These are phyloP conservation scores for Pistacia atlantica DNA, from an alignment of 345 rosid species.

Conservation along the genomic window DNA sequence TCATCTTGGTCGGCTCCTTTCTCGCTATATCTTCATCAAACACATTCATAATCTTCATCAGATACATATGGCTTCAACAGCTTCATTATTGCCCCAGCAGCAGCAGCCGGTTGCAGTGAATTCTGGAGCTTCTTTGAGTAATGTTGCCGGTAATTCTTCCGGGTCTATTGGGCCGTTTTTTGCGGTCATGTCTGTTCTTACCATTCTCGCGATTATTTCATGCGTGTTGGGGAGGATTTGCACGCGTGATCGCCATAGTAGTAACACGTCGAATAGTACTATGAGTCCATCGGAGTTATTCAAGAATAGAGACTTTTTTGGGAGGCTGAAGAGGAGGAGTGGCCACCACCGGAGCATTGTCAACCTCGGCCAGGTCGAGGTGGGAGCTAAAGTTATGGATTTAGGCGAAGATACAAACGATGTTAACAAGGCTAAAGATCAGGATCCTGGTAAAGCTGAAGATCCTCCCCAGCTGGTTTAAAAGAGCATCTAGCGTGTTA, in stretches of 20 bases:
- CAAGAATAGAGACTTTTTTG: slow-evolving; percentile 36
- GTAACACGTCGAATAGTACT: not conserved
- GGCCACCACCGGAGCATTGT: slow-evolving; percentile 28
- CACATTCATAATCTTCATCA: not conserved
- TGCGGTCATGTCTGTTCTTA: slow-evolving; percentile 56
- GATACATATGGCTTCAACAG: slow-evolving; percentile 26
- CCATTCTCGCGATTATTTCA: slow-evolving; percentile 53
- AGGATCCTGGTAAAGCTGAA: not conserved
- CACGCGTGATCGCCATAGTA: slow-evolving; percentile 17
- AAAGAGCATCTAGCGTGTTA: too few species aligned
- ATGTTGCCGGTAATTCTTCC: slow-evolving; percentile 17
- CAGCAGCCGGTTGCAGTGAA: slow-evolving; percentile 26
- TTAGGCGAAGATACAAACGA: slow-evolving; percentile 10
- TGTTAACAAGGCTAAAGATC: not conserved
- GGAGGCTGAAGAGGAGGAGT: slow-evolving; percentile 38
- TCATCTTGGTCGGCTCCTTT: slow-evolving; percentile 24
- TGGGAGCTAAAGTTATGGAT: slow-evolving; percentile 42
- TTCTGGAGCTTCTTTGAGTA: slow-evolving; percentile 18
- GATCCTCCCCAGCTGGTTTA: not conserved
- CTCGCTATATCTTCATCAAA: not conserved
- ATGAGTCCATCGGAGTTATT: slow-evolving; percentile 39
- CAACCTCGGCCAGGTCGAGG: slow-evolving; percentile 40
- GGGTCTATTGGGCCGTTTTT: slow-evolving; percentile 81
- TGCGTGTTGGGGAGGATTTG: slow-evolving; percentile 64
- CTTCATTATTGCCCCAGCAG: slow-evolving; percentile 31